These are phyloP conservation scores for Thielaviopsis musarum DNA, from an alignment of 2,329 filamentous ascomycete species.

Conservation along the genomic window DNA sequence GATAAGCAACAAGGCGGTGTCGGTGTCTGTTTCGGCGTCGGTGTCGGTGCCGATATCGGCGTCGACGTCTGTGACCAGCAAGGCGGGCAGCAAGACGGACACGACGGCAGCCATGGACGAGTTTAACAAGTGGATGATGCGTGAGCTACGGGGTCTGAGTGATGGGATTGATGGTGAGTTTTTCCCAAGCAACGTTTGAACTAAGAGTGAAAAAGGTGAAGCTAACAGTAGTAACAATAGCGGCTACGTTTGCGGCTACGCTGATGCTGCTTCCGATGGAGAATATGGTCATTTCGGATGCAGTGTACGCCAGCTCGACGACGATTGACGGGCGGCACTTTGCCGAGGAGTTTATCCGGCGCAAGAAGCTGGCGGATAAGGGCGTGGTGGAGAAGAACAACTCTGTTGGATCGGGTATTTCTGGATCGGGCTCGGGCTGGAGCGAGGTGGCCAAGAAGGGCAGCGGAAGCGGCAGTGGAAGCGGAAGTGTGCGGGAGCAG, in stretches of 20 bases:
- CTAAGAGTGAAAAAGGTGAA: conserved; percentile 1
- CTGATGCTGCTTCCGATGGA: conserved; percentile 64
- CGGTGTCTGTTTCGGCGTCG: conserved; percentile 30
- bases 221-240: conserved; percentile 24
- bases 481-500: conserved; percentile 22
- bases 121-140: conserved; percentile 82
- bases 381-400: conserved; percentile 66
- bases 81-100: conserved; percentile 21
- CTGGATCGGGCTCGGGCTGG: conserved; percentile 53
- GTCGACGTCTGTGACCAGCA: conserved; percentile 18
- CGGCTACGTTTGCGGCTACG: conserved; percentile 63
- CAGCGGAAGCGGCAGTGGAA: conserved; percentile 25
- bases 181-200: neutral
- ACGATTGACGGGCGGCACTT: conserved; percentile 90
- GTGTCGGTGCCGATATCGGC: conserved; percentile 13
- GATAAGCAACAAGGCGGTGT: conserved; percentile 37
- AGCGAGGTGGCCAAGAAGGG: conserved; percentile 96
- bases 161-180: conserved; percentile 35
- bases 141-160: conserved; percentile 58
- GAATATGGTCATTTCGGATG: conserved; percentile 68
- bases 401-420: conserved; percentile 28
- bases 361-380: conserved; percentile 84
- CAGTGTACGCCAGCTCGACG: conserved; percentile 70
- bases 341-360: conserved; percentile 82
- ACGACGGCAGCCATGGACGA: conserved; percentile 56